Evolutionary conservation across 768 basidiomycete species (phyloP).

Genomic region (Filobasidium wieringae): DNA sequence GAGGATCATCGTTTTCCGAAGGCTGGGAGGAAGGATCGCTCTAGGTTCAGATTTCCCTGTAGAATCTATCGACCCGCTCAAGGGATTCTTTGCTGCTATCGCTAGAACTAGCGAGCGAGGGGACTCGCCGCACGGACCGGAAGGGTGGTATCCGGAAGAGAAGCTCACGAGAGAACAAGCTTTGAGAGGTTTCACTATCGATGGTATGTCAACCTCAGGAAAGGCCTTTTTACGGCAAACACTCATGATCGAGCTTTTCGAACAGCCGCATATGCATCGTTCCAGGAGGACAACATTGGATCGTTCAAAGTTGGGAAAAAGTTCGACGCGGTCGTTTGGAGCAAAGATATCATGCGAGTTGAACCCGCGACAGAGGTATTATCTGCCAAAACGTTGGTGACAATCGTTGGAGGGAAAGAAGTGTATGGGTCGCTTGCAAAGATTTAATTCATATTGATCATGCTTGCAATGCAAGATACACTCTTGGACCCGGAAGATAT

Average conservation of each 20-base stretch:
- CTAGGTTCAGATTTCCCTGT: conserved; percentile 92
- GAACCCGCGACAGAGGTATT: conserved; percentile 51
- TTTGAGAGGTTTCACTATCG: conserved; percentile 67
- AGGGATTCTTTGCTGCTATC: conserved; percentile 81
- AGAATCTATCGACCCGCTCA: conserved; percentile 75
- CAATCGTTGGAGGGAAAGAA: conserved; percentile 61
- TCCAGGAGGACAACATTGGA: conserved; percentile 59
- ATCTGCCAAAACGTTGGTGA: conserved; percentile 54
- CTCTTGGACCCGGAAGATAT: not conserved
- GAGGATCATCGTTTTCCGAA: conserved; percentile 10
- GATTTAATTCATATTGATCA: not conserved
- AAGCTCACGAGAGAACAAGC: conserved; percentile 69
- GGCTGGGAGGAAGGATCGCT: conserved; percentile 47
- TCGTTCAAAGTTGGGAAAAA: conserved; percentile 64
- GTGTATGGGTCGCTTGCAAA: conserved; percentile 39
- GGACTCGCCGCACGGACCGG: conserved; percentile 64
- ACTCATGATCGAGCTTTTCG: not conserved
- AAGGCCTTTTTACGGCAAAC: not conserved
- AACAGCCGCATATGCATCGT: conserved; percentile 69
- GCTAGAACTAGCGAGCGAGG: conserved; percentile 59
- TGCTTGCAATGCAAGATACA: not conserved
- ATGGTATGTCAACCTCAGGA: conserved; percentile 35
- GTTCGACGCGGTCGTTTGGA: conserved; percentile 77
- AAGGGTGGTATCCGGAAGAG: conserved; percentile 72
- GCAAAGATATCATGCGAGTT: conserved; percentile 65